Evolutionary conservation across 1,284 basidiomycete species (phyloP).

Genomic region (Fistulina hepatica): DNA sequence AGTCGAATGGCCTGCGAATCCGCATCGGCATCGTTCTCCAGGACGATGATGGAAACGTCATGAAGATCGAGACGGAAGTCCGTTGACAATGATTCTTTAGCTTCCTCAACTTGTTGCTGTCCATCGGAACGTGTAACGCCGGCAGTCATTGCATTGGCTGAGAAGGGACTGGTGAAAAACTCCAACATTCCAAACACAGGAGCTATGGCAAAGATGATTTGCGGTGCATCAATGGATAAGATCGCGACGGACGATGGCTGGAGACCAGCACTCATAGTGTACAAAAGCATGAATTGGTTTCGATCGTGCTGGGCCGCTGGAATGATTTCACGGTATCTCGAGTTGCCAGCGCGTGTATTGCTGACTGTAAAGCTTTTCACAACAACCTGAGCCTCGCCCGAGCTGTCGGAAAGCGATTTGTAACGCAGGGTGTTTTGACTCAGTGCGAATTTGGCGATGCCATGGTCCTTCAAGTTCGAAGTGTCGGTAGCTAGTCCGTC

Average conservation of each 20-base stretch:
- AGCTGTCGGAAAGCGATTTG: constrained; percentile 78
- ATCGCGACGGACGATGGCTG: constrained; percentile 62
- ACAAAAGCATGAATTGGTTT: constrained; percentile 93
- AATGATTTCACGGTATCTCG: constrained; percentile 91
- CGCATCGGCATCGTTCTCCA: constrained; percentile 75
- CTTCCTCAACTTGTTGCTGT: constrained; percentile 13
- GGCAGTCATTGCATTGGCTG: too few species aligned
- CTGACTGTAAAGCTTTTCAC: constrained; percentile 87
- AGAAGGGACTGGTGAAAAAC: constrained; percentile 70
- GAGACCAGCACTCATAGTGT: constrained; percentile 59
- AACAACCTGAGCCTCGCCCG: constrained; percentile 80
- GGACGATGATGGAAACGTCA: constrained; percentile 81
- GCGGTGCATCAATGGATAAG: constrained; percentile 87
- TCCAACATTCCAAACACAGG: constrained; percentile 83
- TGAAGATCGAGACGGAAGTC: constrained; percentile 85
- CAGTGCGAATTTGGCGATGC: constrained; percentile 81
- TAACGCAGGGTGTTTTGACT: constrained; percentile 72
- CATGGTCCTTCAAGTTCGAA: constrained; percentile 60
- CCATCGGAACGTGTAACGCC: constrained; percentile 2
- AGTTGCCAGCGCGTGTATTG: constrained; percentile 75
- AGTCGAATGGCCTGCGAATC: constrained; percentile 86
- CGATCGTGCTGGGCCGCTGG: constrained; percentile 84
- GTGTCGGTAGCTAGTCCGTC: constrained; percentile 55
- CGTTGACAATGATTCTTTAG: constrained; percentile 21
- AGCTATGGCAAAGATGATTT: constrained; percentile 89